Percentiles rank a stretch among this genome's conserved stretches.
Conservation (phyloP, 108 stramenopile species). For the Cyclotella sp. region DNA sequence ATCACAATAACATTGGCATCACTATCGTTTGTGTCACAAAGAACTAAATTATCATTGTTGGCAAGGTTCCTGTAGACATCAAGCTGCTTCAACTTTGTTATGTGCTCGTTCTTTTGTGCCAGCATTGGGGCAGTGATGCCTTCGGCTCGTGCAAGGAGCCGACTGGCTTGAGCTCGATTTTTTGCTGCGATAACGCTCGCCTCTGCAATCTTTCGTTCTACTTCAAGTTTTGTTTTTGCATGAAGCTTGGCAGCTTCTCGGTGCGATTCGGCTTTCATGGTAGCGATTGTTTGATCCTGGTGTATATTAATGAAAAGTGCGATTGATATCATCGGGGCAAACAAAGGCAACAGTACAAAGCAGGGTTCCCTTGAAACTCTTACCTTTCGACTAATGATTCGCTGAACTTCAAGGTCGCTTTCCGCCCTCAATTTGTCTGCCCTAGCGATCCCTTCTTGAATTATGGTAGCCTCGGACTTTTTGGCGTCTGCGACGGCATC, state of each 20-base stretch:
- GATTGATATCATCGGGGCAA: background rate
- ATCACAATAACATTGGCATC: conserved; percentile 26
- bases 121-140: conserved; percentile 32
- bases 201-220: conserved; percentile 22
- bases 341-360: background rate
- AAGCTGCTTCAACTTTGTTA: conserved; percentile 28
- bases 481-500: conserved; percentile 31
- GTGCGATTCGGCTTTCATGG: conserved; percentile 25
- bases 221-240: conserved; percentile 36
- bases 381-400: conserved; percentile 27
- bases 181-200: conserved; percentile 17
- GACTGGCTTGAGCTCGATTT: conserved; percentile 29
- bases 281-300: conserved; percentile 30
- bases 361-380: background rate
- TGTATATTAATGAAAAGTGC: background rate
- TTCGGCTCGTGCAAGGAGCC: conserved; percentile 25
- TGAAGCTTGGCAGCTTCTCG: conserved; percentile 26
- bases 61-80: conserved; percentile 30
- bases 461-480: conserved; percentile 14
- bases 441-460: conserved; percentile 31
- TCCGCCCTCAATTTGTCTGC: conserved; percentile 28
- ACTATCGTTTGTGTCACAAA: conserved; percentile 28
- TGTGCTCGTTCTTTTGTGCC: conserved; percentile 28
- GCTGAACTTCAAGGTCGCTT: conserved; percentile 34
- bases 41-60: conserved; percentile 18